These are phyloP conservation scores for Trypanosoma theileri DNA, from an alignment of 208 protist species.

Conservation along the genomic window DNA sequence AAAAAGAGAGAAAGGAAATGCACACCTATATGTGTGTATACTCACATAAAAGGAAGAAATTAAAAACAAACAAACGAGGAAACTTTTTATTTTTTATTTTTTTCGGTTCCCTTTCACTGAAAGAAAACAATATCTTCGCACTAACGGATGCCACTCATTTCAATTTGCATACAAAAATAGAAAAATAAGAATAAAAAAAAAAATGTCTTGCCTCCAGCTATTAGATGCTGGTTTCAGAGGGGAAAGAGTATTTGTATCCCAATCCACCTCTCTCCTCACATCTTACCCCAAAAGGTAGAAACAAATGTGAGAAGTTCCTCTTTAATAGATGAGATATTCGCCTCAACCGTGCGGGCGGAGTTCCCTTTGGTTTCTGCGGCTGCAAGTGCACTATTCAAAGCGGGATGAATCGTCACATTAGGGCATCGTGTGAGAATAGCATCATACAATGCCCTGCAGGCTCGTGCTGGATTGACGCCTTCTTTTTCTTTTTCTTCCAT, in stretches of 20 bases:
- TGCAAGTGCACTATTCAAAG: constrained; percentile 37
- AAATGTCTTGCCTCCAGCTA: too few relatives aligned
- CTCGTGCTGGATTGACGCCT: constrained; percentile 12
- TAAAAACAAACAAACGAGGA: too few relatives aligned
- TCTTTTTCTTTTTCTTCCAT: neutral
- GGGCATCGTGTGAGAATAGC: constrained; percentile 27
- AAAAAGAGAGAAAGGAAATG: too few relatives aligned
- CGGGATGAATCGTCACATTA: constrained; percentile 40
- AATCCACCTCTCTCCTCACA: neutral
- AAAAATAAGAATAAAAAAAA: neutral
- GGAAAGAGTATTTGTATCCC: too few relatives aligned
- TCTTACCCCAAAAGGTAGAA: neutral
- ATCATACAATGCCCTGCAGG: constrained; percentile 32
- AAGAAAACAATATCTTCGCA: too few relatives aligned
- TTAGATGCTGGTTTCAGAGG: too few relatives aligned
- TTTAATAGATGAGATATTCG: constrained; percentile 34
- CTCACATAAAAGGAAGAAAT: too few relatives aligned
- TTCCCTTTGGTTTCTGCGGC: constrained; percentile 27
- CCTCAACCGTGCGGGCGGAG: constrained; percentile 29
- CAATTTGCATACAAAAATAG: neutral
- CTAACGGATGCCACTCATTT: too few relatives aligned
- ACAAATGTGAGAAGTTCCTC: constrained; percentile 42
- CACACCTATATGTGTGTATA: too few relatives aligned
- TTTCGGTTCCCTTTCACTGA: too few relatives aligned
- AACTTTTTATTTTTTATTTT: too few relatives aligned